Evolutionary conservation across 805 yeast species (phyloP).

Genomic region (Zygosaccharomyces rouxii): DNA sequence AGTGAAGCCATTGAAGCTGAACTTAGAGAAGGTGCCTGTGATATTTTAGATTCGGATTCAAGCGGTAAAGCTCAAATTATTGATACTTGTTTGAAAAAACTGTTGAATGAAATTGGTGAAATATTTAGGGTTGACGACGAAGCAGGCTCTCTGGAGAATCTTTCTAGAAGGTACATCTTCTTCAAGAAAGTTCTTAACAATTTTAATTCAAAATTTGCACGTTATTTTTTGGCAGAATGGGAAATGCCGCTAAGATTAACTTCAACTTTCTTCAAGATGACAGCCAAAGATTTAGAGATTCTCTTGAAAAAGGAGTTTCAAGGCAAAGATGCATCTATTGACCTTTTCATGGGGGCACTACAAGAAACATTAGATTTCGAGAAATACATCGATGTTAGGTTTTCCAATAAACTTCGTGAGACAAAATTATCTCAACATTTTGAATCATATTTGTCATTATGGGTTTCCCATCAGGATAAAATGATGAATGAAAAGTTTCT

Average conservation of each 20-base stretch:
- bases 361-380: constrained; percentile 84
- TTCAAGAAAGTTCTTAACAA: constrained; percentile 65
- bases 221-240: constrained; percentile 70
- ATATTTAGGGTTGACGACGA: constrained; percentile 81
- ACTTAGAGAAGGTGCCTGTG: constrained; percentile 58
- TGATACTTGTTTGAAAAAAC: constrained; percentile 67
- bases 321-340: constrained; percentile 49
- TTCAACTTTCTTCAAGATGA: constrained; percentile 58
- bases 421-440: constrained; percentile 58
- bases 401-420: constrained; percentile 44
- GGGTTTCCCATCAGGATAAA: constrained; percentile 83
- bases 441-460: constrained; percentile 77
- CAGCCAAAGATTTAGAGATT: constrained; percentile 60
- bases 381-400: constrained; percentile 58
- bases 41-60: constrained; percentile 55
- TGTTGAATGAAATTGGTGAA: constrained; percentile 65
- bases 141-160: constrained; percentile 90
- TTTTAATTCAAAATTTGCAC: constrained; percentile 48
- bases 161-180: constrained; percentile 75
- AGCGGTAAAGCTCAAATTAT: constrained; percentile 59
- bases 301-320: constrained; percentile 45
- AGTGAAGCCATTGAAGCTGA: constrained; percentile 25
- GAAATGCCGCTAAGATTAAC: constrained; percentile 59
- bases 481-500: constrained; percentile 56
- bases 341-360: constrained; percentile 61